phyloP scores from a whole-genome alignment of 1,284 basidiomycete species.

The Ustilago bromivora region DNA sequence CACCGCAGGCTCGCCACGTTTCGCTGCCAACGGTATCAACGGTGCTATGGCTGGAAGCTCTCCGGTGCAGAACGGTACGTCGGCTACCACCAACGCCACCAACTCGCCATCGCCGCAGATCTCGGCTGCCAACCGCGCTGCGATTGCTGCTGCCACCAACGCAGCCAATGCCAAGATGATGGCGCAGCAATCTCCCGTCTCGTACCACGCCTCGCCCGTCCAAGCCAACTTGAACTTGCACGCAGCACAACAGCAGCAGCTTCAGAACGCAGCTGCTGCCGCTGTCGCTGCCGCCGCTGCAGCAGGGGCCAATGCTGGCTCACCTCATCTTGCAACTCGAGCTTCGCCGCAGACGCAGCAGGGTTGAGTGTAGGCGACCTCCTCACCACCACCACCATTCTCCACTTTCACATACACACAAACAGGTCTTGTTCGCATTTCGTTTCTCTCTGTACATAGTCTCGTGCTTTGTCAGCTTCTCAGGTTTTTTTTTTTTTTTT shows the following conservation, averaged over 20 bases:
- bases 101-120: conserved; percentile 54
- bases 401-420: neutral
- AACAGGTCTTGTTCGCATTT: conserved; percentile 41
- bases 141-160: conserved; percentile 45
- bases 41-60: conserved; percentile 40
- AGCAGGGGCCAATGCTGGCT: conserved; percentile 27
- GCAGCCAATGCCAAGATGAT: conserved; percentile 50
- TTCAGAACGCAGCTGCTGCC: conserved; percentile 44
- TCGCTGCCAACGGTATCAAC: conserved; percentile 43
- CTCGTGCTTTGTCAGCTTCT: conserved; percentile 12
- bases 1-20: conserved; percentile 47
- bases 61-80: conserved; percentile 35
- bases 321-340: conserved; percentile 35
- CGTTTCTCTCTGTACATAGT: conserved; percentile 26
- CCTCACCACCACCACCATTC: conserved; percentile 21
- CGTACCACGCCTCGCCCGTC: conserved; percentile 45
- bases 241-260: conserved; percentile 42
- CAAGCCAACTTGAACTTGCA: conserved; percentile 44
- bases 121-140: conserved; percentile 47
- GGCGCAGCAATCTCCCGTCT: conserved; percentile 36
- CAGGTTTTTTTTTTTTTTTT: neutral
- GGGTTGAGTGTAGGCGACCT: conserved; percentile 15
- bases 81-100: conserved; percentile 41
- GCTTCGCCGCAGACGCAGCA: conserved; percentile 50
- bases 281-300: conserved; percentile 45